A percentile compares a stretch with the other conserved stretches of the same genome.
phyloP scores from a whole-genome alignment of 2,329 filamentous ascomycete species.

The Xylariales sp. region DNA sequence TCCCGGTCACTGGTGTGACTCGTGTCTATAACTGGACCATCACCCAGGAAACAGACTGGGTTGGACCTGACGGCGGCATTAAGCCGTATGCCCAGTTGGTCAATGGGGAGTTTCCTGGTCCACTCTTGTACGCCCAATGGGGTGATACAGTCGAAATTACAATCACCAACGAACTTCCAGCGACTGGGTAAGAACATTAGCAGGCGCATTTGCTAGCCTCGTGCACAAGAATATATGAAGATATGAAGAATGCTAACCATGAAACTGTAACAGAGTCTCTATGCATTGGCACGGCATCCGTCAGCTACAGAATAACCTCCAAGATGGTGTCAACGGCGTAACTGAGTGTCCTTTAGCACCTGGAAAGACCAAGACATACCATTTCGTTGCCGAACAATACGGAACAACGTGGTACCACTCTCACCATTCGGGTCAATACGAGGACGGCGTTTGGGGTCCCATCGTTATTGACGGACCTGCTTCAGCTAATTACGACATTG shows the following conservation, averaged over 20 bases:
- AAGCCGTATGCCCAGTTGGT: slow-evolving; percentile 32
- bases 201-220: too few relatives aligned
- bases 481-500: slow-evolving; percentile 46
- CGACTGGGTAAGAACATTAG: slow-evolving; percentile 16
- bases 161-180: slow-evolving; percentile 48
- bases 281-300: slow-evolving; percentile 46
- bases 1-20: slow-evolving; percentile 17
- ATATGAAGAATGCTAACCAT: too few relatives aligned
- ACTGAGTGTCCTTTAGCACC: slow-evolving; percentile 37
- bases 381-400: slow-evolving; percentile 29
- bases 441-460: slow-evolving; percentile 46
- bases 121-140: slow-evolving; percentile 30
- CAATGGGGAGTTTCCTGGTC: neutral
- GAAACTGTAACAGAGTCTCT: slow-evolving; percentile 20
- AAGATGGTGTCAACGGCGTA: slow-evolving; percentile 38
- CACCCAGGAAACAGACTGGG: slow-evolving; percentile 16
- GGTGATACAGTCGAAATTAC: slow-evolving; percentile 47
- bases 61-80: slow-evolving; percentile 16
- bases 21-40: slow-evolving; percentile 21
- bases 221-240: neutral
- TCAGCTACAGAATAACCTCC: slow-evolving; percentile 34
- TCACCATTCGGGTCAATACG: slow-evolving; percentile 46
- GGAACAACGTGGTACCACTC: slow-evolving; percentile 36
- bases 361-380: slow-evolving; percentile 26
- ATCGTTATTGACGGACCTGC: slow-evolving; percentile 47